phyloP scores from a whole-genome alignment of 306 rosid species.

The Castanopsis chinensis region DNA sequence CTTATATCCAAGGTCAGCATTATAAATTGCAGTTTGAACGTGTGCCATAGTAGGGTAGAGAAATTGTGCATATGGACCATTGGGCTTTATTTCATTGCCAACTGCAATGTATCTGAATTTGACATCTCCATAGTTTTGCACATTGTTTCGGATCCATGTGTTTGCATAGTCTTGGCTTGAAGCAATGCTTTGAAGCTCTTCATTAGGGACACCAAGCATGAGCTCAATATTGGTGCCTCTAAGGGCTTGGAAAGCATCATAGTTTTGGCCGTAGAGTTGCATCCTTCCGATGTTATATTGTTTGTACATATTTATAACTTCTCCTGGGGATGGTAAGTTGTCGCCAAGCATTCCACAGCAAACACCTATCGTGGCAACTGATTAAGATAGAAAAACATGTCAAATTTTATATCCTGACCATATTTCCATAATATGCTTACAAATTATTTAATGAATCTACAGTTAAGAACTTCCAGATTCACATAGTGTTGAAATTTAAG shows the following conservation, averaged over 20 bases:
- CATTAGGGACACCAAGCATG: constrained; percentile 13
- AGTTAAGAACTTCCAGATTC: too few species aligned
- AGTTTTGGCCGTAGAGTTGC: constrained; percentile 37
- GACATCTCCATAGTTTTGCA: constrained; percentile 26
- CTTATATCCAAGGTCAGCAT: constrained; percentile 12
- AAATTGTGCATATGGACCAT: background rate
- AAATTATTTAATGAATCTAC: too few species aligned
- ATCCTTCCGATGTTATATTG: constrained; percentile 34
- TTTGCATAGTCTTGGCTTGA: constrained; percentile 1
- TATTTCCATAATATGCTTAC: too few species aligned
- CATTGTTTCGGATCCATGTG: constrained; percentile 37
- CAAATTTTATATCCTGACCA: too few species aligned
- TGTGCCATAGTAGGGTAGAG: constrained; percentile 41
- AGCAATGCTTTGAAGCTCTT: constrained; percentile 13
- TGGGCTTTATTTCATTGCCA: constrained; percentile 42
- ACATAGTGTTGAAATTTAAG: too few species aligned
- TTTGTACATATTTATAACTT: constrained; percentile 32
- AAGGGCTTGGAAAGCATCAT: constrained; percentile 37
- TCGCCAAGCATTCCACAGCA: constrained; percentile 46
- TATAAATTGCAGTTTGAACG: constrained; percentile 30
- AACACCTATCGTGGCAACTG: constrained; percentile 49
- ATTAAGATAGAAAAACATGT: background rate
- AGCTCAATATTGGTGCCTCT: constrained; percentile 45
- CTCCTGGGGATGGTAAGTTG: constrained; percentile 34
- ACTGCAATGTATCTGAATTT: constrained; percentile 42